Evolutionary conservation across 768 basidiomycete species (phyloP), one percentile per base, ranked within the genome.

Genomic region (Mycena indigotica): DNA sequence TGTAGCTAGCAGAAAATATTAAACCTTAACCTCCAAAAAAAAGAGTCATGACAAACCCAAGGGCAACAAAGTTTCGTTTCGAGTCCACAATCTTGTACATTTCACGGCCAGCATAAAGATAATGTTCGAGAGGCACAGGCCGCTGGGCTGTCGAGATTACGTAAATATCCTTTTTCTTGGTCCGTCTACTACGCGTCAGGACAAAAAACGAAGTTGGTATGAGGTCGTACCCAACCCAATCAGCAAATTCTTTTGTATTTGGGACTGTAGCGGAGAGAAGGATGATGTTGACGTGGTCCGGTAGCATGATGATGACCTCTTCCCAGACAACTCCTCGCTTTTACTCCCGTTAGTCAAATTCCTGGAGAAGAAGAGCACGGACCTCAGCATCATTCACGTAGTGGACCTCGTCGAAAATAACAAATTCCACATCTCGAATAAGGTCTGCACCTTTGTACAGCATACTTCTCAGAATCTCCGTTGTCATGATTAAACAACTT

Each of bases 381-480:
- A 96, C 96, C 88, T 99, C 97, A 16, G 93, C 91, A 70, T 99
- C 97, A 68, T 98, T 99, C 52, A 99, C 95, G 72, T 99, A 99
- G 74, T 99, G 97, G 28, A 99, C 97, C 70, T 99, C 97, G 69
- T 99, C 97, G 68, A 99, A 99, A 58, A 99, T 97, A 23, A 99
- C 97, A 69, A 98, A 99, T 70, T 99, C 97, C 50, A 99, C 96
- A 71, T 99, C 97, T 29, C 97, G 85, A 65, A 99, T 99, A 21
- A 99, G 79, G 75, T 99, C 97, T 12, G 97, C 97, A 2, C 97
- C 97, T 71, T 98, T 96, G 76, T 98, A 98, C 21, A 99, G 82
- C 97, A 99, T 99, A 66, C 92, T 94, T 65, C 97, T 84, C 61
- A 99, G 73, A 69, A 99, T 99, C 72, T 99, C 97, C 23, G 97